Evolutionary conservation across 2,329 filamentous ascomycete genomes (phyloP), one percentile per base, ranked within the genome.

Genomic region (Acrodontium crateriforme): DNA sequence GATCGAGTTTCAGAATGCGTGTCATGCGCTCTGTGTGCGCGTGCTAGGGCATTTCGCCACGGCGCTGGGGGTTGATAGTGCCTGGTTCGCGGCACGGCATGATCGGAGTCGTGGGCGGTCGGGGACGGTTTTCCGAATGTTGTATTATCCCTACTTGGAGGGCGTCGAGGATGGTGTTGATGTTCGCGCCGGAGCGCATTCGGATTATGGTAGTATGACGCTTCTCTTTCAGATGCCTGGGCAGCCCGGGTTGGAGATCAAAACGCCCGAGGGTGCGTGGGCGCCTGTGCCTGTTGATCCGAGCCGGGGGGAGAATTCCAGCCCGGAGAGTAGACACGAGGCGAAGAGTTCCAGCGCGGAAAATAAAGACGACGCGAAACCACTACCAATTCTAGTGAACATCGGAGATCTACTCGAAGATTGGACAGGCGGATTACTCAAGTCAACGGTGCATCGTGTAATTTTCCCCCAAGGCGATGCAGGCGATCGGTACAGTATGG

Each of bases 161-260:
- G 47, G 55, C 27, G 62, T 62, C 43, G 46, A 62, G 24, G 62
- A 64, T 5, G 54, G 56, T 19, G 55, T 62, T 11, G 80, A 87
- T 46, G 71, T 94, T 35, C 76, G 87, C 16, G 87, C 87, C 5
- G 89, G 87, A 32, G 84, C 87, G 0, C 87, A 95, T 54, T 87
- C 79, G 4, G 85, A 94, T 59, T 93, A 93, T 56, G 71, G 71
- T 17, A 68, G 60, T 30, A 48, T 78, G 26, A 78, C 73, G 0
- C 60, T 77, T 0, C 69, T 95, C 8, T 95, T 98, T 62, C 83
- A 89, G 41, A 70, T 85, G 2, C 20, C 20, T 5, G 79, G 79
- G 2, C 84, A 94, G 46, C 76, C 84, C 0, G 89, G 89, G 0
- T 65, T 98, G 1, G 84, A 95, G 53, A 77, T 95, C 36, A 65